These are phyloP conservation scores for Cladosporium oxysporum DNA, from an alignment of 2,329 filamentous ascomycete species.

Conservation along the genomic window DNA sequence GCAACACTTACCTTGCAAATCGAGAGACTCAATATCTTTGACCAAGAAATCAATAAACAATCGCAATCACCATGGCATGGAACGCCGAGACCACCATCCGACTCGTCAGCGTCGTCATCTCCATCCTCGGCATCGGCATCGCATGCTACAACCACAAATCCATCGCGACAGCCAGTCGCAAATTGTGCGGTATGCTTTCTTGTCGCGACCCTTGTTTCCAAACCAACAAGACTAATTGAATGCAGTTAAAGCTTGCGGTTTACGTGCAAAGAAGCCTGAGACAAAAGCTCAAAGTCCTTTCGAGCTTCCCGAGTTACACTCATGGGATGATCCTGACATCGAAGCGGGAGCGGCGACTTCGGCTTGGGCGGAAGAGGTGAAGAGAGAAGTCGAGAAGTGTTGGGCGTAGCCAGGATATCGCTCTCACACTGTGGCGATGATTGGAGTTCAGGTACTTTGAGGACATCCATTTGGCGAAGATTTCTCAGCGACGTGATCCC, in stretches of 20 bases:
- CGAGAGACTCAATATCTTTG: no score
- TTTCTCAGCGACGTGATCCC: no score
- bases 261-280: neutral
- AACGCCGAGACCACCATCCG: neutral
- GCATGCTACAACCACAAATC: neutral
- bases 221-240: no score
- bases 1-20: no score
- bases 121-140: neutral
- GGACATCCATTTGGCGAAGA: no score
- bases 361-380: neutral
- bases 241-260: neutral
- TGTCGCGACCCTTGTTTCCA: no score
- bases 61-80: neutral
- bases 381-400: neutral
- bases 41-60: no score
- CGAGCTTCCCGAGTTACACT: neutral
- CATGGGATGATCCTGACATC: neutral
- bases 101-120: neutral
- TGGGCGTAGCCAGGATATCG: no score
- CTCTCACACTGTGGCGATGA: neutral
- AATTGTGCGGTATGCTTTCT: neutral
- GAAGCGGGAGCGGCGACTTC: neutral
- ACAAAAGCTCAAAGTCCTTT: neutral
- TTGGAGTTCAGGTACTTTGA: no score
- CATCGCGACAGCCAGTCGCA: neutral